A percentile compares a stretch with the other conserved stretches of the same genome.
These are phyloP conservation scores for Bathelium albidoporum DNA, from an alignment of 495 filamentous ascomycete species.

Conservation along the genomic window DNA sequence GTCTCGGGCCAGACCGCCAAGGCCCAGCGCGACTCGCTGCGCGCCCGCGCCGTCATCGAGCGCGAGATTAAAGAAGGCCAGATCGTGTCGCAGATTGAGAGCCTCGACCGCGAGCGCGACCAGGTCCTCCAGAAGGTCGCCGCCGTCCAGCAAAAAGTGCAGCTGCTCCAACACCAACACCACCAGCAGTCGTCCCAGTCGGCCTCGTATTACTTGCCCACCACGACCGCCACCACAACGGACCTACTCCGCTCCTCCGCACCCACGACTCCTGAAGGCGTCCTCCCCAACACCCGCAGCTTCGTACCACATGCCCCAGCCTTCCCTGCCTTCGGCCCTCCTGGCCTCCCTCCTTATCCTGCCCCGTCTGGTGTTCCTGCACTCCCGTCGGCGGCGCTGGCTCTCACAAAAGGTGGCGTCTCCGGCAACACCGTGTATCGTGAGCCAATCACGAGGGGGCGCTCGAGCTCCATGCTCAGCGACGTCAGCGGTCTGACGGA, in stretches of 20 bases:
- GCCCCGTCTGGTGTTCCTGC: conserved; percentile 26
- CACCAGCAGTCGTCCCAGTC: conserved; percentile 12
- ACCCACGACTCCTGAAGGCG: conserved; percentile 30
- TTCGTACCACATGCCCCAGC: conserved; percentile 16
- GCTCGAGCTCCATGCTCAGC: conserved; percentile 59
- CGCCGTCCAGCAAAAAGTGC: conserved; percentile 55
- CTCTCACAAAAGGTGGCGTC: too few relatives aligned
- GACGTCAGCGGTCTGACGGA: conserved; percentile 57
- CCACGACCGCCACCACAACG: not conserved
- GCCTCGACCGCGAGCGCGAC: conserved; percentile 11
- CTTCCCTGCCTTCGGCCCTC: conserved; percentile 4
- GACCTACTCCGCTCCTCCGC: conserved; percentile 14
- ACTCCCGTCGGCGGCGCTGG: conserved; percentile 14
- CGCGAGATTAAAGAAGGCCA: not conserved
- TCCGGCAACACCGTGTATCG: too few relatives aligned
- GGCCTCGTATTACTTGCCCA: conserved; percentile 3
- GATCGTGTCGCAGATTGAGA: conserved; percentile 2
- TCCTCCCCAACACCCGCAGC: conserved; percentile 18
- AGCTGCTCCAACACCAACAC: conserved; percentile 59
- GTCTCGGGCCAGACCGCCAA: conserved; percentile 13
- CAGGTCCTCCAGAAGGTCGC: conserved; percentile 35
- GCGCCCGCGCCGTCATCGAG: not conserved
- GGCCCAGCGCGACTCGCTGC: conserved; percentile 12
- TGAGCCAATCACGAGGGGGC: conserved; percentile 33
- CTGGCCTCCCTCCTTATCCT: conserved; percentile 2